Conservation (phyloP, 331 rosid species). For the Dryas integrifolia region DNA sequence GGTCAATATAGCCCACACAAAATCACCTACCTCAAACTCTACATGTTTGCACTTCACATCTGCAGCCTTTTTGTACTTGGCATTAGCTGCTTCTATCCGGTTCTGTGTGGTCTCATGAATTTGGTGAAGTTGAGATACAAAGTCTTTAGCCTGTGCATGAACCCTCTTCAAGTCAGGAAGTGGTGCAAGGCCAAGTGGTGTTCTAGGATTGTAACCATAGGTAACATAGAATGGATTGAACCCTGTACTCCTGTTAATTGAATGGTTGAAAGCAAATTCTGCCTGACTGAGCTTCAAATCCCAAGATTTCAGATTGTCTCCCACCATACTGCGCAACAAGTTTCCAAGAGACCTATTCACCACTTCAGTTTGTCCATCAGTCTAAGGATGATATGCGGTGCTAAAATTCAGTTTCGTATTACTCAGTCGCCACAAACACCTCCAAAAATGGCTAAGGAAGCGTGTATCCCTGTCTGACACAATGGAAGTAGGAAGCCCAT, state of each 20-base stretch:
- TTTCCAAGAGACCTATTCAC: neutral
- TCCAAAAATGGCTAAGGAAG: neutral
- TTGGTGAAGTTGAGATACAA: neutral
- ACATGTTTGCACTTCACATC: neutral
- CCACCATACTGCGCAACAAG: neutral
- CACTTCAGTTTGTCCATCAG: neutral
- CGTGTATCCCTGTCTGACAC: neutral
- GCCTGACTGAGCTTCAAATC: neutral
- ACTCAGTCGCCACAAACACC: neutral
- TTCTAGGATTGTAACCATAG: no score
- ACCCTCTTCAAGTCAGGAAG: neutral
- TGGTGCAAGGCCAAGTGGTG: neutral
- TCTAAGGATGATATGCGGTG: neutral
- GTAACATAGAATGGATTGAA: neutral
- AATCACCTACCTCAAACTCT: neutral
- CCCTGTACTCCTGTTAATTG: neutral
- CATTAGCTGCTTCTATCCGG: neutral
- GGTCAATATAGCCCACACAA: neutral
- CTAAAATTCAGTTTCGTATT: neutral
- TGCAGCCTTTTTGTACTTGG: neutral
- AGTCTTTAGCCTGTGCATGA: neutral
- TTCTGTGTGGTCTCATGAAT: neutral
- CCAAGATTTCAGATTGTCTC: neutral
- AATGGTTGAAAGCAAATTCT: neutral
- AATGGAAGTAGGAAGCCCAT: neutral